These are phyloP conservation scores for Calocybe gangraenosa DNA, from an alignment of 768 basidiomycete genomes.

Conservation along the genomic window DNA sequence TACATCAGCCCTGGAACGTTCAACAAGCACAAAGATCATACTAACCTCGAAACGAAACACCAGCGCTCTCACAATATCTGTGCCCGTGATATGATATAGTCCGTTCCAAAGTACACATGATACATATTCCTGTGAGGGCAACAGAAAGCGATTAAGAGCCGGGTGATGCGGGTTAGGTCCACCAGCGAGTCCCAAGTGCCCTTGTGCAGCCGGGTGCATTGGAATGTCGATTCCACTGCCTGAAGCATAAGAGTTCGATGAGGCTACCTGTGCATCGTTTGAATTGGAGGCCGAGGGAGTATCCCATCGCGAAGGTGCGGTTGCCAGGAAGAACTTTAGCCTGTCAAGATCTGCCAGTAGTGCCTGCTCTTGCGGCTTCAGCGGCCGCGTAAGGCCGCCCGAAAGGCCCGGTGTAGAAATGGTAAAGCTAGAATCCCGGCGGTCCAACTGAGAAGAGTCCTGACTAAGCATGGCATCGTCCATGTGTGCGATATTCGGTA, in stretches of 20 bases:
- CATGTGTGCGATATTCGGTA: slow-evolving; percentile 12
- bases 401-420: slow-evolving; percentile 28
- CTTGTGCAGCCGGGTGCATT: slow-evolving; percentile 15
- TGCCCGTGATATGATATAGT: slow-evolving; percentile 91
- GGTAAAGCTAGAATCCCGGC: slow-evolving; percentile 11
- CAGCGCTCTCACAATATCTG: slow-evolving; percentile 92
- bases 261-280: slow-evolving; percentile 22
- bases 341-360: slow-evolving; percentile 71
- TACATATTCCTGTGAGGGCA: slow-evolving; percentile 85
- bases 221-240: slow-evolving; percentile 6
- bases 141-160: slow-evolving; percentile 78
- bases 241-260: slow-evolving; percentile 18
- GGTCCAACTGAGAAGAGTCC: no score
- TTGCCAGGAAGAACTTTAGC: slow-evolving; percentile 87
- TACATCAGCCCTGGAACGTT: slow-evolving; percentile 4
- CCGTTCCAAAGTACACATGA: slow-evolving; percentile 92
- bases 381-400: slow-evolving; percentile 48
- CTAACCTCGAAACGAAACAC: slow-evolving; percentile 88
- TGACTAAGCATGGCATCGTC: neutral
- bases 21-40: slow-evolving; percentile 5
- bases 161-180: slow-evolving; percentile 61
- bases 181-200: slow-evolving; percentile 28
- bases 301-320: slow-evolving; percentile 77
- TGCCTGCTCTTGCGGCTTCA: slow-evolving; percentile 63
- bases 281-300: slow-evolving; percentile 15